These are phyloP conservation scores for Selenicereus undatus DNA, from an alignment of 148 eudicot species.

Conservation along the genomic window DNA sequence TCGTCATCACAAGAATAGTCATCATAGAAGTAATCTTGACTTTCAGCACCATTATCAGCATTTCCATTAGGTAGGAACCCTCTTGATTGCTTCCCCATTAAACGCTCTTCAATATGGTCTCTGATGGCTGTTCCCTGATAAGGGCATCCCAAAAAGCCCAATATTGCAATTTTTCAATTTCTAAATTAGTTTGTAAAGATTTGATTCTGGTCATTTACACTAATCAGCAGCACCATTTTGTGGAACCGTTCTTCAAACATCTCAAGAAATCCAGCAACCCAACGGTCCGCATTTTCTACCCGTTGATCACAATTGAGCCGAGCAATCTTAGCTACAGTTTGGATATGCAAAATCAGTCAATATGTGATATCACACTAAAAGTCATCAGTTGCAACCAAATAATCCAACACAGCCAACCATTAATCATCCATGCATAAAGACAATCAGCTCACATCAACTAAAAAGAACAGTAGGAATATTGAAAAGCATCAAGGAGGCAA, in stretches of 20 bases:
- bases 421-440: too few relatives aligned
- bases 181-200: background rate
- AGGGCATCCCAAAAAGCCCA: background rate
- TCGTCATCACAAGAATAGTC: slow-evolving; percentile 30
- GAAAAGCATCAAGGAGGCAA: too few relatives aligned
- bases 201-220: background rate
- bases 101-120: slow-evolving; percentile 38
- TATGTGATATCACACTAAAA: background rate
- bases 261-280: slow-evolving; percentile 81
- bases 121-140: slow-evolving; percentile 35
- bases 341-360: slow-evolving; percentile 38
- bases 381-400: background rate
- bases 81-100: slow-evolving; percentile 33
- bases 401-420: background rate
- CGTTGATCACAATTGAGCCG: slow-evolving; percentile 59
- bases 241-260: slow-evolving; percentile 99
- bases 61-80: slow-evolving; percentile 30
- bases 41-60: slow-evolving; percentile 25
- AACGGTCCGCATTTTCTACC: slow-evolving; percentile 90
- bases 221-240: slow-evolving; percentile 32
- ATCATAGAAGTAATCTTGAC: slow-evolving; percentile 40
- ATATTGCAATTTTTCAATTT: background rate
- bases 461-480: too few relatives aligned
- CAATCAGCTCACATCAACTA: too few relatives aligned
- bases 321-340: slow-evolving; percentile 57